These are phyloP conservation scores for Neohortaea acidophila DNA, from an alignment of 495 filamentous ascomycete species.

Conservation along the genomic window DNA sequence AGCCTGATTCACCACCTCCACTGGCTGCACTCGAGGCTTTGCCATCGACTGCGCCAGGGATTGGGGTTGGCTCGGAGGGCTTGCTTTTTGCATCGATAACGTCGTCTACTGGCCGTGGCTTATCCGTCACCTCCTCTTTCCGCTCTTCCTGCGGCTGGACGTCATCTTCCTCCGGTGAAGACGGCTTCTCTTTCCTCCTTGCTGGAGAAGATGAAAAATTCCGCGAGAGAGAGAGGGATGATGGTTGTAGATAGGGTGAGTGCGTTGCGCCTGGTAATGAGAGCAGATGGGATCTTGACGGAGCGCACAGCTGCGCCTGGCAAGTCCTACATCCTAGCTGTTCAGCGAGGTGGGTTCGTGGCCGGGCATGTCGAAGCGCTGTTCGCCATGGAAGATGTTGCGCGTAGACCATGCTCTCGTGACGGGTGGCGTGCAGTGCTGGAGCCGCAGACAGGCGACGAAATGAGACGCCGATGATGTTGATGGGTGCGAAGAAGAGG, in stretches of 20 bases:
- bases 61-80: constrained; percentile 32
- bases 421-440: neutral
- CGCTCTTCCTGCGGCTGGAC: constrained; percentile 34
- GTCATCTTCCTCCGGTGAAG: constrained; percentile 20
- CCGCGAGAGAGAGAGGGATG: constrained; percentile 15
- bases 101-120: constrained; percentile 23
- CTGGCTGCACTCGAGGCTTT: constrained; percentile 25
- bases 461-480: too few relatives aligned
- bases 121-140: constrained; percentile 34
- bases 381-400: constrained; percentile 36
- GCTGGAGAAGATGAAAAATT: constrained; percentile 25
- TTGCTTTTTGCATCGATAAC: constrained; percentile 30
- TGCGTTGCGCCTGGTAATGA: neutral
- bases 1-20: constrained; percentile 33
- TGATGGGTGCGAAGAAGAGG: too few relatives aligned
- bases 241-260: neutral
- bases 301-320: constrained; percentile 5
- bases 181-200: constrained; percentile 27
- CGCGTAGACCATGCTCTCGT: constrained; percentile 35
- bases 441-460: too few relatives aligned
- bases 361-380: constrained; percentile 26
- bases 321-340: constrained; percentile 10
- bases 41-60: constrained; percentile 17
- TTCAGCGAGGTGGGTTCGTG: constrained; percentile 7
- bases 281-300: constrained; percentile 4